A percentile compares a stretch with the other conserved stretches of the same genome.
These are phyloP conservation scores for Fusarium chaquense DNA, from an alignment of 2,329 filamentous ascomycete genomes.

Conservation along the genomic window DNA sequence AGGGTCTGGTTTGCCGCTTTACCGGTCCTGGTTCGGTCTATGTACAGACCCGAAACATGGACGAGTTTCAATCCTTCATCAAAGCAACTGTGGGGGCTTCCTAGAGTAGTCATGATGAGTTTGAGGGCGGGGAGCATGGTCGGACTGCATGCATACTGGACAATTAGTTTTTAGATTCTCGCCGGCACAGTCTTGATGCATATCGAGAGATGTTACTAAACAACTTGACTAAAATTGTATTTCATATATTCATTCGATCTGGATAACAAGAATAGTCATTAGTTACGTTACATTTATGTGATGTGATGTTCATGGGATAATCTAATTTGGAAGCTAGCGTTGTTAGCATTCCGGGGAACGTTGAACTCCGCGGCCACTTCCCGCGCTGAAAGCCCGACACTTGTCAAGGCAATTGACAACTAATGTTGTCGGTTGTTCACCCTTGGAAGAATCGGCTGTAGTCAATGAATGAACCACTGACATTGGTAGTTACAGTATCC, in stretches of 20 bases:
- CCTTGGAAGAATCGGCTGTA: not conserved
- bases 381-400: not conserved
- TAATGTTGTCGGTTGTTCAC: not conserved
- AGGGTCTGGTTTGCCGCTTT: not conserved
- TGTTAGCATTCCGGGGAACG: not conserved
- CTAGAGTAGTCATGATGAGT: not conserved
- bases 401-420: not conserved
- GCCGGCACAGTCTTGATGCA: no score
- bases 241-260: no score
- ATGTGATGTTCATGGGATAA: no score
- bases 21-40: not conserved
- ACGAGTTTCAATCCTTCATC: not conserved
- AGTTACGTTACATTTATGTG: no score
- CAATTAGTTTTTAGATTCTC: no score
- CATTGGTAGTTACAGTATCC: not conserved
- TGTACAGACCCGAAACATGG: not conserved
- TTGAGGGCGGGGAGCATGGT: accelerated
- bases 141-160: not conserved
- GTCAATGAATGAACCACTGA: accelerated
- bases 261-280: no score
- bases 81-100: not conserved
- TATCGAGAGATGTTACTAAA: no score
- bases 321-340: not conserved
- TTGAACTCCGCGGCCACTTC: not conserved
- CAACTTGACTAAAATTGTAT: no score